Conservation (phyloP, 2,329 filamentous ascomycete species). For the Curvularia spicifera region DNA sequence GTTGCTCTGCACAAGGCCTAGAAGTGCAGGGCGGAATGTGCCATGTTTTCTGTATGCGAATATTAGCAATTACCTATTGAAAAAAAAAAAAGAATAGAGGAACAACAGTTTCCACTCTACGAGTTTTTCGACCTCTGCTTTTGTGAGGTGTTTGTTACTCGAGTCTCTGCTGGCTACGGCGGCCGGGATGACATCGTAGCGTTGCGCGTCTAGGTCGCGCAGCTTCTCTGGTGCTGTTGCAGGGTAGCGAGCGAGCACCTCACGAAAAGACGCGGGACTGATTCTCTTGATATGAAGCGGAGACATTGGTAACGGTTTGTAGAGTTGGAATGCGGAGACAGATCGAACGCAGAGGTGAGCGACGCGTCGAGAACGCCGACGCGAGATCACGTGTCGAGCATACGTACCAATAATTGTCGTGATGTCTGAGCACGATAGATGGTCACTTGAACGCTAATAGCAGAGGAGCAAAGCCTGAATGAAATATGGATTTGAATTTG, state of each 20-base stretch:
- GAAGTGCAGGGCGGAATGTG: slow-evolving; percentile 57
- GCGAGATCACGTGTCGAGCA: slow-evolving; percentile 15
- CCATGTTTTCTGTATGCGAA: slow-evolving; percentile 54
- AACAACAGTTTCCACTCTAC: slow-evolving; percentile 51
- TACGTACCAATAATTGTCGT: neutral
- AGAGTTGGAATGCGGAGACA: slow-evolving; percentile 1
- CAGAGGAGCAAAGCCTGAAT: neutral
- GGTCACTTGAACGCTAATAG: too few relatives aligned
- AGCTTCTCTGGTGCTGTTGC: slow-evolving; percentile 36
- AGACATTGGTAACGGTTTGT: slow-evolving; percentile 14
- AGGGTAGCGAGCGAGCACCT: slow-evolving; percentile 35
- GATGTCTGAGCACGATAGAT: neutral
- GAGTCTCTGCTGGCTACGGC: slow-evolving; percentile 24
- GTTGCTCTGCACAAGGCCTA: slow-evolving; percentile 64
- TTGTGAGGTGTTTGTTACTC: slow-evolving; percentile 25
- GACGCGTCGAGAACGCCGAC: slow-evolving; percentile 2
- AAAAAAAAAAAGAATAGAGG: too few relatives aligned
- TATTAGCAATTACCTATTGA: neutral
- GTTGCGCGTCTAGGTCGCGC: slow-evolving; percentile 39
- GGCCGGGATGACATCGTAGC: slow-evolving; percentile 41
- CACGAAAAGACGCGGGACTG: slow-evolving; percentile 25
- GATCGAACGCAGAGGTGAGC: neutral
- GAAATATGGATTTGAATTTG: neutral
- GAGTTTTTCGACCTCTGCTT: slow-evolving; percentile 41
- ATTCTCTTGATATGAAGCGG: slow-evolving; percentile 24